Evolutionary conservation across 163 green algal species (phyloP), one percentile per base, ranked within the genome.

Genomic region (Prototheca wickerhamii): DNA sequence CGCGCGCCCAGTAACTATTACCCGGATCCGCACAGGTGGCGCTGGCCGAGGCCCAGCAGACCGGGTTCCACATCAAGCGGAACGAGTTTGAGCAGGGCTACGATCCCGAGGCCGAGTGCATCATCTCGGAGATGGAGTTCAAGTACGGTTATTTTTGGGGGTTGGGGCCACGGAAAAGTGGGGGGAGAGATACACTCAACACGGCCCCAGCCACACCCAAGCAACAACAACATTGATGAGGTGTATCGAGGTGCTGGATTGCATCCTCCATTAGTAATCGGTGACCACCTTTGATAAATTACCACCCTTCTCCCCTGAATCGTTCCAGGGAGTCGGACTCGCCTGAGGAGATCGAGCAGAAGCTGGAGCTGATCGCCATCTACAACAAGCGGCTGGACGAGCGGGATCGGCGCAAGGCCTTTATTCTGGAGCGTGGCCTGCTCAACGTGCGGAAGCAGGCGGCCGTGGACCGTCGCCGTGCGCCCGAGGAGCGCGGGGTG

Each of bases 61-160:
- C 82, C 7, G 92, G 92, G 17, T 98, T 89, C 76, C 82, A 97
- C 68, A 71, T 83, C 3, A 95, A 94, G 78, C 84, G 91, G 21
- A 75, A 87, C 61, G 92, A 98, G 73, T 98, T 98, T 82, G 92
- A 98, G 51, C 87, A 84, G 1, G 90, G 96, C 73, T 96, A 89
- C 65, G 91, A 98, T 75, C 80, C 87, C 25, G 91, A 95, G 26
- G 91, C 91, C 25, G 91, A 97, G 76, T 58, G 82, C 37, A 64
- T 91, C 0, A 78, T 98, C 21, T 77, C 86, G 8, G 91, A 98
- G 60, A 82, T 98, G 68, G 92, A 98, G 61, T 96, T 98, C 74
- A 77, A 53, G 29, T 63, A 49, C 10, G 53, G n/a, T n/a, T n/a
- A n/a, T 30, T 2, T 12, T 15, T 1, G 52, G 49, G 30, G 26